Evolutionary conservation across 768 basidiomycete species (phyloP), one percentile per base, ranked within the genome.

Genomic region (Pleurotus citrinopileatus): DNA sequence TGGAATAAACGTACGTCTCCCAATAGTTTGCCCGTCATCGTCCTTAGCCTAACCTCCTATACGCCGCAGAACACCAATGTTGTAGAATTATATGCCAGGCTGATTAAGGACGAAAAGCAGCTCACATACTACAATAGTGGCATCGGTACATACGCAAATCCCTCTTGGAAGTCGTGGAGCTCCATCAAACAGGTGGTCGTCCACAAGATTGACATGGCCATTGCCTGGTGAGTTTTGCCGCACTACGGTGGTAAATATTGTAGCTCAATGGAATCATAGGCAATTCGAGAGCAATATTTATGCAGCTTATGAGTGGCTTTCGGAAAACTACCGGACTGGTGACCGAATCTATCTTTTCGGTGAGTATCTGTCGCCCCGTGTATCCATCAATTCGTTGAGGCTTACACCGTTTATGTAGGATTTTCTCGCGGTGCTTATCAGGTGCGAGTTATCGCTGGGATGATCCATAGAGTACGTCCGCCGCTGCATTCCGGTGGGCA

Each of bases 391-490:
- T 4, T 29, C n/a, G n/a, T 34, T 3, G 3, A 10, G 32, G n/a
- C 10, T 10, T n/a, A 34, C 19, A 3, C 22, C 17, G n/a, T 20
- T 4, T 6, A 32, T 40, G 17, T 42, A 77, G 76, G 76, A 2
- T 78, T 73, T 58, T 77, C 77, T 2, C 75, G 77, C 13, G 76
- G 76, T 3, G 77, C 74, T 15, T 78, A 75, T 55, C 77, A 78
- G 59, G 73, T 70, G 3, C 69, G 76, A 25, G 71, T 65, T 0
- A 50, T 77, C 37, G 72, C 76, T 4, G 76, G 65, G 13, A 78
- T 78, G 76, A 74, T 77, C 19, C 53, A 70, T 15, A 63, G 53
- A 45, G 77, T 72, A 28, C 2, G 55, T 19, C 29, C 22, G 2
- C 8, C n/a, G 13, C 8, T n/a, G 28, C 57, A 57, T 12, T 13